A percentile compares a stretch with the other conserved stretches of the same genome.
phyloP scores from a whole-genome alignment of 208 protist genomes.

The Trypanosoma rangeli region DNA sequence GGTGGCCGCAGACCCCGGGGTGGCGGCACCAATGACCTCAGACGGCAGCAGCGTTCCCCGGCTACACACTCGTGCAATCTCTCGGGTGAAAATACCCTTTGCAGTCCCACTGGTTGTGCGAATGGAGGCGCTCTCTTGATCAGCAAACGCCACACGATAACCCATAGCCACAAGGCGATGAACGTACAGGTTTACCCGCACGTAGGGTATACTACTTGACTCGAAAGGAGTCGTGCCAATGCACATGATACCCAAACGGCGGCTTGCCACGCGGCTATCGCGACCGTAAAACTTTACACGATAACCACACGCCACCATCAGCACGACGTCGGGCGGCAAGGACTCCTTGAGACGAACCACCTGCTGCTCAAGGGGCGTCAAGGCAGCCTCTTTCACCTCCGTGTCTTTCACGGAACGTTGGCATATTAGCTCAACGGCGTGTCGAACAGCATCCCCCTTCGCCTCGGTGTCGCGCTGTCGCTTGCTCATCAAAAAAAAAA shows the following conservation, averaged over 20 bases:
- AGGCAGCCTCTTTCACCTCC: slow-evolving; percentile 36
- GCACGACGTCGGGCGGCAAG: slow-evolving; percentile 54
- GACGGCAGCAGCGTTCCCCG: slow-evolving; percentile 77
- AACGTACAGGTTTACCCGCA: slow-evolving; percentile 76
- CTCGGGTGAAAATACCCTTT: slow-evolving; percentile 75
- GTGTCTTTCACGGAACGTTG: slow-evolving; percentile 26
- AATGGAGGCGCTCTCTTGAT: slow-evolving; percentile 84
- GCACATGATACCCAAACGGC: slow-evolving; percentile 86
- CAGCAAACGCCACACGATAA: slow-evolving; percentile 87
- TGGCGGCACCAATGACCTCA: slow-evolving; percentile 39
- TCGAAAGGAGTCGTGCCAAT: slow-evolving; percentile 79
- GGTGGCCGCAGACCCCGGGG: background rate
- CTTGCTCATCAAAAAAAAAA: slow-evolving; percentile 55
- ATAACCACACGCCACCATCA: slow-evolving; percentile 90
- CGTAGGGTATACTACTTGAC: slow-evolving; percentile 84
- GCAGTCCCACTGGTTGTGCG: slow-evolving; percentile 62
- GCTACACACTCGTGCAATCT: slow-evolving; percentile 78
- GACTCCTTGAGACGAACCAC: slow-evolving; percentile 65
- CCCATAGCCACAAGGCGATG: slow-evolving; percentile 87
- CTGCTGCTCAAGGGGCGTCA: slow-evolving; percentile 85
- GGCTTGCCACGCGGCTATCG: slow-evolving; percentile 81
- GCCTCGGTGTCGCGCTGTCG: slow-evolving; percentile 32
- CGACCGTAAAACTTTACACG: slow-evolving; percentile 82
- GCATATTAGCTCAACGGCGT: slow-evolving; percentile 69
- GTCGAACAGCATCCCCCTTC: slow-evolving; percentile 36